Base-by-base conservation (phyloP, 2,329 filamentous ascomycete genomes). In the Tolypocladium capitatum region DNA sequence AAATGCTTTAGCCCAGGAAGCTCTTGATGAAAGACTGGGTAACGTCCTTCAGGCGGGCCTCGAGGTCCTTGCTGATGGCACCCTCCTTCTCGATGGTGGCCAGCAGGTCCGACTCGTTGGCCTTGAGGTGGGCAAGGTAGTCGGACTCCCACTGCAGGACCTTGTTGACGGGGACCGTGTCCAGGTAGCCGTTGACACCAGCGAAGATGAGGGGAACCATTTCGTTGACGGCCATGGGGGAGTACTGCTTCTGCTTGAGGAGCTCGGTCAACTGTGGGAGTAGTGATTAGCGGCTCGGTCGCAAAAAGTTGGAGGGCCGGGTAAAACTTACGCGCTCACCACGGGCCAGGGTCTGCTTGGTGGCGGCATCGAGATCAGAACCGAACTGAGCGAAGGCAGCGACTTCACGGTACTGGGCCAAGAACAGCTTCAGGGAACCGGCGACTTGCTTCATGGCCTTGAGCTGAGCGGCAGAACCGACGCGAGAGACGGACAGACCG, bases 361-460 rank as follows among this genome's bases (percentile, higher is more conserved):
- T 98, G 60, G 92, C 82, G 62, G 92, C 92, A 76, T 98, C 92
- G 61, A 98, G 79, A 80, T 98, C 92, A 68, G 92, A 98, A 84
- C 92, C 92, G 82, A 98, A 98, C 77, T 98, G 92, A 63, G 92
- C 91, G 75, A 98, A 98, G 62, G 92, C 92, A 65, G 92, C 92
- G 56, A 98, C 92, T 75, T 98, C 92, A 92, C 92, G 92, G 83
- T 98, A 98, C 79, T 98, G 92, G 64, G 92, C 92, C 86, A 98
- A 87, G 89, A 97, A 98, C 63, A 98, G 89, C 84, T 98, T 98
- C 68, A 98, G 80, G 61, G 91, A 97, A 82, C 92, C 92, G 66
- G 92, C 92, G 63, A 98, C 92, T 81, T 98, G 92, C 84, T 98
- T 98, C 92, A 98, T 98, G 76, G 92, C 90, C 87, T 97, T 98